Evolutionary conservation across 1,284 basidiomycete species (phyloP).

Genomic region (Agaricales sp.): DNA sequence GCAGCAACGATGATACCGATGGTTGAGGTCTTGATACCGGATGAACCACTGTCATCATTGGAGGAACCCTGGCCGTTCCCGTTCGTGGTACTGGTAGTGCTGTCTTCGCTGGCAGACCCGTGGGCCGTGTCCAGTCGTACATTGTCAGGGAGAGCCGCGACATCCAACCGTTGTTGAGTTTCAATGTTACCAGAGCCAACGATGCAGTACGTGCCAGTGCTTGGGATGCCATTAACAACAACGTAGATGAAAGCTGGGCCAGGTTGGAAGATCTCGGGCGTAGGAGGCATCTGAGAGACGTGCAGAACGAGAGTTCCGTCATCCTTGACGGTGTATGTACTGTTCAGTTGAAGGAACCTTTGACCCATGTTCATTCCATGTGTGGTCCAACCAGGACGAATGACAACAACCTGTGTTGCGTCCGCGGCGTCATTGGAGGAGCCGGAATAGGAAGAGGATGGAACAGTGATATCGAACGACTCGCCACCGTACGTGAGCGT

Average conservation of each 20-base stretch:
- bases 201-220: slow-evolving; percentile 52
- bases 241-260: slow-evolving; percentile 69
- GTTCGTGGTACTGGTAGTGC: not conserved
- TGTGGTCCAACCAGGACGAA: slow-evolving; percentile 87
- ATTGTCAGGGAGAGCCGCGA: slow-evolving; percentile 42
- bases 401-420: slow-evolving; percentile 72
- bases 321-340: slow-evolving; percentile 44
- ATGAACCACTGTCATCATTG: not conserved
- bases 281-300: slow-evolving; percentile 61
- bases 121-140: slow-evolving; percentile 28
- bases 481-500: slow-evolving; percentile 80
- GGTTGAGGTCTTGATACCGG: not conserved
- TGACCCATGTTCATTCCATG: slow-evolving; percentile 73
- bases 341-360: slow-evolving; percentile 34
- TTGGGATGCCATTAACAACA: slow-evolving; percentile 63
- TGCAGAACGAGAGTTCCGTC: slow-evolving; percentile 52
- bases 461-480: slow-evolving; percentile 57
- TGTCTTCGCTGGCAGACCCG: slow-evolving; percentile 23
- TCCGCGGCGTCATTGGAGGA: slow-evolving; percentile 60
- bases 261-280: slow-evolving; percentile 62
- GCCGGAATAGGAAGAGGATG: slow-evolving; percentile 55
- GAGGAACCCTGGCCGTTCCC: not conserved
- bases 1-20: not conserved
- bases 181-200: slow-evolving; percentile 61
- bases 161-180: slow-evolving; percentile 36